These are phyloP conservation scores for Discostella stelligera DNA, from an alignment of 352 stramenopile species.

Conservation along the genomic window DNA sequence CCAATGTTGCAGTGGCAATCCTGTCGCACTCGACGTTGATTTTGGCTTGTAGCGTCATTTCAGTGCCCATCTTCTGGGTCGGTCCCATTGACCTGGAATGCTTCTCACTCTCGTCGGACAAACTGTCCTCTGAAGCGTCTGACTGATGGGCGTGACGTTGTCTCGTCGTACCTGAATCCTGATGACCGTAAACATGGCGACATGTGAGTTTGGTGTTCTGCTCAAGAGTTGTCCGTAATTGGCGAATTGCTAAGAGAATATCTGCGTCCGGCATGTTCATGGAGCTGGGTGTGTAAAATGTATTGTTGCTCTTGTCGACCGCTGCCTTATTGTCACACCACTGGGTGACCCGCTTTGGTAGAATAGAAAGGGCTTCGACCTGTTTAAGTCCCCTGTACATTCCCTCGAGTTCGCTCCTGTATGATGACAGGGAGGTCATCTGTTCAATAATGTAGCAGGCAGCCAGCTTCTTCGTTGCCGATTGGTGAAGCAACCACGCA, in stretches of 20 bases:
- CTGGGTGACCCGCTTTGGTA: neutral
- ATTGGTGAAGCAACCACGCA: too few species aligned
- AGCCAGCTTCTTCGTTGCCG: too few species aligned
- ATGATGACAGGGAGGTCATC: neutral
- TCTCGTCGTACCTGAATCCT: neutral
- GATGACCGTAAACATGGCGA: neutral
- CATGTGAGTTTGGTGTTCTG: neutral
- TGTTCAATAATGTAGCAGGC: too few species aligned
- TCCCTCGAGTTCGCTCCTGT: neutral
- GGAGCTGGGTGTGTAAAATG: neutral
- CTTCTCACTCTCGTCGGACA: too few species aligned
- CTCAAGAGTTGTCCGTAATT: neutral
- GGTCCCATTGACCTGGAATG: too few species aligned
- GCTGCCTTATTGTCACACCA: constrained; percentile 7
- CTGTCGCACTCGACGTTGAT: neutral
- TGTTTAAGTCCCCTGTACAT: neutral
- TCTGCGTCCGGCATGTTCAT: neutral
- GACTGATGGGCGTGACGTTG: too few species aligned
- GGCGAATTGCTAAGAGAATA: neutral
- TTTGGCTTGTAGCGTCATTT: neutral
- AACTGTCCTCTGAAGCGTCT: too few species aligned
- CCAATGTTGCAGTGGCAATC: neutral
- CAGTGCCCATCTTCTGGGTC: too few species aligned
- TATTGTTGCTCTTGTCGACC: neutral
- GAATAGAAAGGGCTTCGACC: neutral